Evolutionary conservation across 768 basidiomycete species (phyloP), one percentile per base, ranked within the genome.

Genomic region (Vararia minispora): DNA sequence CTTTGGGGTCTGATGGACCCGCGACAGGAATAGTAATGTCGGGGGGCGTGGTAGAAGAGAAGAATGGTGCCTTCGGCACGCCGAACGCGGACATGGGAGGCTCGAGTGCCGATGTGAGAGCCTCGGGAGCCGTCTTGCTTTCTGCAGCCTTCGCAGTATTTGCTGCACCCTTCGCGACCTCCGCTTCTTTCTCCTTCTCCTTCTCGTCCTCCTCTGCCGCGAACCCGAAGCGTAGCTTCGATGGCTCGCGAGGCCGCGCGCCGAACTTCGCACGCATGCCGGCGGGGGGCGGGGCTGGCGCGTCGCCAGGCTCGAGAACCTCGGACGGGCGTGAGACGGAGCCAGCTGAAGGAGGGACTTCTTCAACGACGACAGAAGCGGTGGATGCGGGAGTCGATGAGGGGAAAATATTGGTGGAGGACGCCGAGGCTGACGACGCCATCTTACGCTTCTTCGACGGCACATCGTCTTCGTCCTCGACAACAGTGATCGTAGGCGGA

Each of bases 211-310:
- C 58, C 38, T 79, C 79, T 3, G 72, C 68, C 33, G 75, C 72
- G 55, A 79, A 73, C 47, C 81, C 82, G 48, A 68, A 79, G 20
- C 84, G 72, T 40, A 87, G 64, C 52, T 85, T 86, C 42, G 84
- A 85, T 2, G 84, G 82, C 39, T 82, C 79, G n/a, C n/a, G n/a
- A n/a, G n/a, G n/a, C n/a, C n/a, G n/a, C n/a, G n/a, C n/a, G n/a
- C n/a, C n/a, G n/a, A n/a, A n/a, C n/a, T n/a, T n/a, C n/a, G n/a
- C n/a, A n/a, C n/a, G n/a, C n/a, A n/a, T n/a, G n/a, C n/a, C n/a
- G n/a, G n/a, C n/a, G n/a, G n/a, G n/a, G n/a, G n/a, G n/a, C n/a
- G n/a, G n/a, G n/a, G n/a, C n/a, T n/a, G n/a, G n/a, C n/a, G n/a
- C 36, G 8, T 64, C 60, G 10, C 40, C 33, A 5, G 61, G 62